Percentiles rank a stretch among this genome's conserved stretches.
phyloP scores from a whole-genome alignment of 2,329 filamentous ascomycete species.

The Coniella lustricola region DNA sequence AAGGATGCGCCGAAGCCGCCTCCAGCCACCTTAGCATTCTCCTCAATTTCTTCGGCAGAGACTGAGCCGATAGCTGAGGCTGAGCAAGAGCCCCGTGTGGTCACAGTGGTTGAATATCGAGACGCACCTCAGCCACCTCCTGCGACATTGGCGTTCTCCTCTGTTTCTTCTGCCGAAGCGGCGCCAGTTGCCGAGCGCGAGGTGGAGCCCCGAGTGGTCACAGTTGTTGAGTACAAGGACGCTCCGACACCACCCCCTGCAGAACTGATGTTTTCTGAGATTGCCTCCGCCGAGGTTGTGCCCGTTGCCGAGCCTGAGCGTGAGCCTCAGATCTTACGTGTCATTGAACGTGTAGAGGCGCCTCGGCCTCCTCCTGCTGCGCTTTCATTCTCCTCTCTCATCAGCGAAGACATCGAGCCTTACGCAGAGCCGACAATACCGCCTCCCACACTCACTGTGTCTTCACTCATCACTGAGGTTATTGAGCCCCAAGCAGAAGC shows the following conservation, averaged over 20 bases:
- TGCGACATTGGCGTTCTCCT: conserved; percentile 14
- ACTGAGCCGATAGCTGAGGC: conserved; percentile 13
- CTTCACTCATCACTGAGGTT: conserved; percentile 17
- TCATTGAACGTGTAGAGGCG: conserved; percentile 16
- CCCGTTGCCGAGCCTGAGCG: conserved; percentile 20
- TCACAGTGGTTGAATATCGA: conserved; percentile 17
- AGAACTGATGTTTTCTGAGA: conserved; percentile 21
- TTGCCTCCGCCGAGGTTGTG: conserved; percentile 18
- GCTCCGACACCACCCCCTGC: conserved; percentile 11
- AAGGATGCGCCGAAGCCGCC: conserved; percentile 11
- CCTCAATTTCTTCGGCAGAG: conserved; percentile 15
- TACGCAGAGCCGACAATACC: conserved; percentile 23
- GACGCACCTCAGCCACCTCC: conserved; percentile 11
- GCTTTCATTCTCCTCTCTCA: conserved; percentile 28
- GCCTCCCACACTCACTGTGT: conserved; percentile 15
- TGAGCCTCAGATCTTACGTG: conserved; percentile 14
- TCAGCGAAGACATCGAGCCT: conserved; percentile 31
- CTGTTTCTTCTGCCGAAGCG: conserved; percentile 17
- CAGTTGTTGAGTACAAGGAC: conserved; percentile 17
- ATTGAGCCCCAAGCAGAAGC: conserved; percentile 21
- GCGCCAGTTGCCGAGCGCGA: conserved; percentile 13
- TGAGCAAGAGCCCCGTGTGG: conserved; percentile 14
- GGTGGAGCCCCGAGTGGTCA: conserved; percentile 13
- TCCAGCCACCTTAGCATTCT: conserved; percentile 19
- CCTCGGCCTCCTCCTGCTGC: conserved; percentile 13